Conservation (phyloP, 2,329 filamentous ascomycete species). For the Ceratocystis ficicola region DNA sequence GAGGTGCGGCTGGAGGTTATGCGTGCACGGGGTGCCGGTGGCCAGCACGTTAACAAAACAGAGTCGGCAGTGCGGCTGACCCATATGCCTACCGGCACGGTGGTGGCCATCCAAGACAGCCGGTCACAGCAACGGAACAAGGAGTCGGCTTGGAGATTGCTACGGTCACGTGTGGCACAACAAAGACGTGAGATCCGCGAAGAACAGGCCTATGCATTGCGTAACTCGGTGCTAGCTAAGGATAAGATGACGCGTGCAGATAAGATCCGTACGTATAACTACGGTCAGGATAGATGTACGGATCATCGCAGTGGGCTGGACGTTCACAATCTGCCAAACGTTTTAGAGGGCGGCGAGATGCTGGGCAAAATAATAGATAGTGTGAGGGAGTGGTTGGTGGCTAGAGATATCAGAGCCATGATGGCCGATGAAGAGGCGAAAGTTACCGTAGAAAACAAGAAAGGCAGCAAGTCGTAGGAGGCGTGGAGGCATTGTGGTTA, state of each 20-base stretch:
- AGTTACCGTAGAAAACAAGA: slow-evolving; percentile 22
- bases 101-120: slow-evolving; percentile 85
- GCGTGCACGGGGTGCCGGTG: slow-evolving; percentile 81
- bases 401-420: slow-evolving; percentile 60
- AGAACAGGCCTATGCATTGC: slow-evolving; percentile 59
- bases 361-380: slow-evolving; percentile 68
- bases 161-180: slow-evolving; percentile 73
- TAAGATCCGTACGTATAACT: slow-evolving; percentile 90
- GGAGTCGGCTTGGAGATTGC: slow-evolving; percentile 71
- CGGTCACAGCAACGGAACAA: slow-evolving; percentile 84
- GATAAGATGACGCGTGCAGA: slow-evolving; percentile 80
- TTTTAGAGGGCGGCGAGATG: slow-evolving; percentile 60
- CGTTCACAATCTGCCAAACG: slow-evolving; percentile 64
- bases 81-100: slow-evolving; percentile 73
- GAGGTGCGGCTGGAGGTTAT: slow-evolving; percentile 82
- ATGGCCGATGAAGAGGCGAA: slow-evolving; percentile 48
- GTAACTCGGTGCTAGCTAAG: slow-evolving; percentile 65
- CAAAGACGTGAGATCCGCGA: slow-evolving; percentile 69
- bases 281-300: slow-evolving; percentile 62
- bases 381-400: slow-evolving; percentile 62
- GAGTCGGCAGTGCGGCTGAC: slow-evolving; percentile 91
- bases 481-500: background rate
- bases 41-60: slow-evolving; percentile 97
- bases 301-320: slow-evolving; percentile 76
- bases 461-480: slow-evolving; percentile 21